Conservation (phyloP, 1,139 yeast species). For the Pichia sp. region DNA sequence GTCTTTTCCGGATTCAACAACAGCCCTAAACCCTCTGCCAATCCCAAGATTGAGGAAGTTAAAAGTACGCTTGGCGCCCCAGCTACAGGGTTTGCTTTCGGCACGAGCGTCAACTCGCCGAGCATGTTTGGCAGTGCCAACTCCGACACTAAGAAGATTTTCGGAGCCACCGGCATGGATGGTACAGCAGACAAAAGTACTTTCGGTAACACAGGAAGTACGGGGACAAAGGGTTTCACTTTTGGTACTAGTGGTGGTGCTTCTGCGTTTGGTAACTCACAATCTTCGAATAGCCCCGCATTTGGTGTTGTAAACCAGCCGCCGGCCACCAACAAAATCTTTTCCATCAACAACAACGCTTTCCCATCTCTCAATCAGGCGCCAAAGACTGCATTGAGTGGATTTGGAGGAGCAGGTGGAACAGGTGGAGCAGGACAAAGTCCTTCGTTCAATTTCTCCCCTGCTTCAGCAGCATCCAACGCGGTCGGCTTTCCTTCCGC, state of each 20-base stretch:
- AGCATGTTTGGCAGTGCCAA: not conserved
- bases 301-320: not conserved
- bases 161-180: not conserved
- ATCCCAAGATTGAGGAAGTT: not conserved
- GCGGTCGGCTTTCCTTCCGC: not conserved
- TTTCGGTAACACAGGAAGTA: too few relatives aligned
- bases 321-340: not conserved
- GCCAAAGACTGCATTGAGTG: not conserved
- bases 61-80: not conserved
- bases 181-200: not conserved
- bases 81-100: conserved; percentile 13
- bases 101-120: not conserved
- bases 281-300: not conserved
- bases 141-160: not conserved
- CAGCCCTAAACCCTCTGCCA: not conserved
- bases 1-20: not conserved
- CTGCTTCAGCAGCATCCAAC: not conserved
- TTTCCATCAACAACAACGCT: not conserved
- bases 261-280: not conserved
- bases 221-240: not conserved
- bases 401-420: not conserved
- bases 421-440: not conserved
- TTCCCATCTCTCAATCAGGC: conserved; percentile 2
- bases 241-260: conserved; percentile 1
- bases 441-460: conserved; percentile 4